Evolutionary conservation across 176 grass and related monocot species (phyloP).

Genomic region (Paspalum vaginatum): DNA sequence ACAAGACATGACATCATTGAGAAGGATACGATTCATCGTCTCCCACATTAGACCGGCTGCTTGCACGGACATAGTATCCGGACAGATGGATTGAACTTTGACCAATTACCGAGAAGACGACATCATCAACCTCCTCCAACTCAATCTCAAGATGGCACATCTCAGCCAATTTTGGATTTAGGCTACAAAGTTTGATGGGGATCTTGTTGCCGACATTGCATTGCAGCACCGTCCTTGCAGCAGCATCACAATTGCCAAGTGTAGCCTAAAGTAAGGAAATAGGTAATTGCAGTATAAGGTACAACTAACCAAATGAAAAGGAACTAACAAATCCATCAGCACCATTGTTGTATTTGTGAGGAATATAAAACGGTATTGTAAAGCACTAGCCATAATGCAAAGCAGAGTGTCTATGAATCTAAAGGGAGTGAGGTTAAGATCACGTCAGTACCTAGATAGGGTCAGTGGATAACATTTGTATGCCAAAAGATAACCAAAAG

Average conservation of each 20-base stretch:
- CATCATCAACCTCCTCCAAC: slow-evolving; percentile 85
- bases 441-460: neutral
- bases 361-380: neutral
- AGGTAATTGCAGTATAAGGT: neutral
- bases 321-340: neutral
- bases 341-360: neutral
- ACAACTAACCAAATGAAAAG: neutral
- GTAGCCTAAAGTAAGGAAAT: slow-evolving; percentile 40
- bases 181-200: slow-evolving; percentile 74
- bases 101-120: slow-evolving; percentile 84
- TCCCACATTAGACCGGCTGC: slow-evolving; percentile 17
- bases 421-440: neutral
- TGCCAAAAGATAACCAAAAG: neutral
- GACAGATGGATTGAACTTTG: slow-evolving; percentile 72
- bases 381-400: neutral
- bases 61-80: slow-evolving; percentile 57
- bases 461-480: neutral
- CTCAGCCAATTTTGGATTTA: slow-evolving; percentile 62
- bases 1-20: neutral
- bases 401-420: neutral
- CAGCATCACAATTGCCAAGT: slow-evolving; percentile 40
- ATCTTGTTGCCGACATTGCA: slow-evolving; percentile 83
- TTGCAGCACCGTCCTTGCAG: slow-evolving; percentile 59
- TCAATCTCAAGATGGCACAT: slow-evolving; percentile 83
- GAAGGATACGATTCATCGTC: slow-evolving; percentile 76